Evolutionary conservation across 108 stramenopile species (phyloP).

Genomic region (Seminavis robusta): DNA sequence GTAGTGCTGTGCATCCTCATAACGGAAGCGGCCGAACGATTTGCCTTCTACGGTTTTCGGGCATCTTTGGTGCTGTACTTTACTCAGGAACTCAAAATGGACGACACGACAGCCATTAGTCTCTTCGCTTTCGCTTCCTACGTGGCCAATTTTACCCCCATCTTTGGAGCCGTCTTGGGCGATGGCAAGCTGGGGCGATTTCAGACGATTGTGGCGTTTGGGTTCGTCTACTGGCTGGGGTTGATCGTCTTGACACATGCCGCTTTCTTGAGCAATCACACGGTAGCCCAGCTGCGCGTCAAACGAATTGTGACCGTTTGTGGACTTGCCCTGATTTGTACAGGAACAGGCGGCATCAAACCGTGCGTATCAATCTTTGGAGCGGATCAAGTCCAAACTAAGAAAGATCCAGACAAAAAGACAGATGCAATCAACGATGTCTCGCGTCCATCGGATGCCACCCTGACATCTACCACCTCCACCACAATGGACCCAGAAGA

Average conservation of each 20-base stretch:
- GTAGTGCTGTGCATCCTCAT: constrained; percentile 42
- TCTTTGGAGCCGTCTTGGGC: constrained; percentile 51
- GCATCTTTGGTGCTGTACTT: constrained; percentile 59
- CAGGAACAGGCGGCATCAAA: constrained; percentile 80
- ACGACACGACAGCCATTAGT: constrained; percentile 32
- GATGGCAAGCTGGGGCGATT: constrained; percentile 55
- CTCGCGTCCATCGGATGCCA: too few species aligned
- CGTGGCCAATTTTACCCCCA: constrained; percentile 47
- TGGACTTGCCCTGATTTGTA: constrained; percentile 47
- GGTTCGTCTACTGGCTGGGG: constrained; percentile 45
- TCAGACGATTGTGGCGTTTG: constrained; percentile 48
- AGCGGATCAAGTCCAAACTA: constrained; percentile 72
- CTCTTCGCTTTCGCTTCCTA: constrained; percentile 30
- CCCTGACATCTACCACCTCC: too few species aligned
- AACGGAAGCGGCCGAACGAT: constrained; percentile 53
- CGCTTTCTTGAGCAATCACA: constrained; percentile 10
- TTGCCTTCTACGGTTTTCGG: constrained; percentile 61
- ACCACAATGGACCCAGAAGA: not conserved
- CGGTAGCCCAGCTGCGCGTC: not conserved
- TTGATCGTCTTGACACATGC: constrained; percentile 26
- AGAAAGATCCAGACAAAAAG: too few species aligned
- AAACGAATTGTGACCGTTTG: constrained; percentile 22
- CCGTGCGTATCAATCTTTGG: constrained; percentile 73
- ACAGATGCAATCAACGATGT: too few species aligned
- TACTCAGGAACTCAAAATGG: constrained; percentile 25